Evolutionary conservation across 345 rosid species (phyloP).

Genomic region (Gossypium arboreum): DNA sequence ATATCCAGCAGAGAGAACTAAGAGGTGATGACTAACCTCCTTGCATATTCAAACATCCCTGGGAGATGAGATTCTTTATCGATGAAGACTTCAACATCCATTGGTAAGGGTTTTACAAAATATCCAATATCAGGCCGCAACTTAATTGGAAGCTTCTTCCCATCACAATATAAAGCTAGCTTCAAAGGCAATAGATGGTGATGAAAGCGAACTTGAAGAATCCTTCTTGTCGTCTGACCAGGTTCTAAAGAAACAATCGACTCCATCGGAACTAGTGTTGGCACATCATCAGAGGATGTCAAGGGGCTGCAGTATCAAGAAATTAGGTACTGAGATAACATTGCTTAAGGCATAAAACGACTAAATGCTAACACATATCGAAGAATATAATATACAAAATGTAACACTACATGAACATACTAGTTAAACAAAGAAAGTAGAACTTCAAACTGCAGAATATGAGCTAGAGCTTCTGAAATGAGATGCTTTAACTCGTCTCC

Average conservation of each 20-base stretch:
- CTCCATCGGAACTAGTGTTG: slow-evolving; percentile 20
- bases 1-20: background rate
- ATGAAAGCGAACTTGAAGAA: slow-evolving; percentile 73
- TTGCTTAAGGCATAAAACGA: background rate
- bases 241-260: slow-evolving; percentile 61
- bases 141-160: slow-evolving; percentile 66
- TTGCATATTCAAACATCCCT: slow-evolving; percentile 84
- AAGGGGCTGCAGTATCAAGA: background rate
- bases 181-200: slow-evolving; percentile 89
- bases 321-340: background rate
- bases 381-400: background rate
- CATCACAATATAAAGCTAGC: slow-evolving; percentile 50
- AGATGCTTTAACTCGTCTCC: background rate
- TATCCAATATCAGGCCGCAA: slow-evolving; percentile 93
- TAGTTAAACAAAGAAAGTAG: background rate
- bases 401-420: background rate
- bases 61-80: slow-evolving; percentile 65
- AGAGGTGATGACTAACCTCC: slow-evolving; percentile 56
- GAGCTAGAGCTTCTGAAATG: slow-evolving; percentile 4
- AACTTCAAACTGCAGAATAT: background rate
- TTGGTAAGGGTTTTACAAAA: slow-evolving; percentile 77
- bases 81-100: slow-evolving; percentile 53
- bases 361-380: background rate
- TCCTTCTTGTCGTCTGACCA: slow-evolving; percentile 50
- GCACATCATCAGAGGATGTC: background rate